Base-by-base conservation (phyloP, 2,329 filamentous ascomycete genomes). In the Paraconiothyrium sp. region DNA sequence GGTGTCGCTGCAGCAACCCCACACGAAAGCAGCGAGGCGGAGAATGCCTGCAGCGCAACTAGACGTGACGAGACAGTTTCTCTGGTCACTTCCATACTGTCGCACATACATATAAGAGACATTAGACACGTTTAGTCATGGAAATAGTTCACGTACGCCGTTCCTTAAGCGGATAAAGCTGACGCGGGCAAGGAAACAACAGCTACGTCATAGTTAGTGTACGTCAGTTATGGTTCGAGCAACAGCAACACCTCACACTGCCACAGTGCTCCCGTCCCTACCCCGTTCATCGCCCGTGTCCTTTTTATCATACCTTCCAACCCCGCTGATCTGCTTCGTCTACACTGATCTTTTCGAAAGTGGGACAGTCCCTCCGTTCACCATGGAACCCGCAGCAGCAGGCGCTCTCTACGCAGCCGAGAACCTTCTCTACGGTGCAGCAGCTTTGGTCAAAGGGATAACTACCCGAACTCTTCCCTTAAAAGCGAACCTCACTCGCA, bases 401-500 rank as follows among this genome's bases (percentile, higher is more conserved):
- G 77, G 78, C 50, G 75, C 73, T 24, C 63, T 79, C 8, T 79
- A 80, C 56, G 74, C 77, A 30, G 74, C 78, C 14, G 74, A 78
- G 59, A 72, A 68, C 56, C 41, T 77, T 7, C 65, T 81, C 30
- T 70, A 67, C 63, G 78, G 78, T 11, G 83, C 81, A 9, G 79
- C 79, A 4, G 80, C 83, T 30, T 73, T 86, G 6, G 81, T 84
- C 30, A 83, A 84, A 62, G 79, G 80, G 59, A 75, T 82, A 14
- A 77, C 78, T 74, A 81, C 55, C 83, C 85, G 1, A 85, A 85
- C 0, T 30, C 78, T 83, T 48, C 84, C 84, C 11, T 76, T 87
- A 56, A 84, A 82, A 62, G 83, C 84, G 8, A 81, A 80, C 1
- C 80, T 87, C 48, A 80, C 77, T 10, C 83, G 82, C 56, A 80